Evolutionary conservation across 179 eudicot genomes (phyloP), one percentile per base, ranked within the genome.

Genomic region (Silene vulgaris): DNA sequence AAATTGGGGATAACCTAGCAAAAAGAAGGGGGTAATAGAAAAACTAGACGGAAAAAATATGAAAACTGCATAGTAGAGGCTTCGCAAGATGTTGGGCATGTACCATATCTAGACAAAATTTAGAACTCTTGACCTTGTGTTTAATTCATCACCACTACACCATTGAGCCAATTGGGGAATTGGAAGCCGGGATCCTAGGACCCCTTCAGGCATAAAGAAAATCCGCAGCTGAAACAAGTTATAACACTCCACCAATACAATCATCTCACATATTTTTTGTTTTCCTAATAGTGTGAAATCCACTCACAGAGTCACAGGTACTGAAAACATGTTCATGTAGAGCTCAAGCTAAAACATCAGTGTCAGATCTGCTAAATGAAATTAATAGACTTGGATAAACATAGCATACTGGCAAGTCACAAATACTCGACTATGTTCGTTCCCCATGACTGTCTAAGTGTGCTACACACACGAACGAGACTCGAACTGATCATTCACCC

Each of bases 301-400:
- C 26, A 62, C 4, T 60, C 28, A 17, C 5, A 32, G 35, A 32
- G 35, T 17, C 64, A 6, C 23, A 7, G 21, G 28, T 2, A 17
- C 64, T 60, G 12, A 60, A 63, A 63, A 61, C 35, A 63, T 63
- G 66, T 63, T 63, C 21, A 32, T 32, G 35, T 32, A 32, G 35
- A 32, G 35, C 35, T 32, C 35, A 32, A 32, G 35, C 35, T 32
- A 32, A 32, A 32, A 62, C 26, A 5, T 21, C 28, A 30, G 4
- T 29, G 5, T 12, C 13, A 26, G 35, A 2, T 32, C 35, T 32
- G 35, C 35, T 32, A 32, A 32, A 32, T 32, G 68, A 64, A 48
- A 13, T 48, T 20, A 21, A 8, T 3, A 61, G 19, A 61, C 65
- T 9, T 8, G 12, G 16, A 20, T 61, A 61, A 4, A 21, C 65